These are phyloP conservation scores for Cladorrhinum sp. DNA, from an alignment of 2,329 filamentous ascomycete species.

Conservation along the genomic window DNA sequence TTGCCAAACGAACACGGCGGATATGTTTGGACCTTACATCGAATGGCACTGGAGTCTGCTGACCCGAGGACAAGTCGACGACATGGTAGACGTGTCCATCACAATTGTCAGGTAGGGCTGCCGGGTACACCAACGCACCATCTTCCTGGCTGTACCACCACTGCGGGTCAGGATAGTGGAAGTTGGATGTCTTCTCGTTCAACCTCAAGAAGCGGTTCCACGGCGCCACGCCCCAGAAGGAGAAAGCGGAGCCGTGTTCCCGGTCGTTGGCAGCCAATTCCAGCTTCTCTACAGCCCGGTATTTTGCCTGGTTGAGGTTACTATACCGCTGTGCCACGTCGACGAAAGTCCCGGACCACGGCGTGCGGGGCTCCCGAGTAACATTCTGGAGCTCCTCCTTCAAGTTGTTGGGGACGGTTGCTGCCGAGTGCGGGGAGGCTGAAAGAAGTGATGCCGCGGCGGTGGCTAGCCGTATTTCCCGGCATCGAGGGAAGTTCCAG, in stretches of 20 bases:
- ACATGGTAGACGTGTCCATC: slow-evolving; percentile 38
- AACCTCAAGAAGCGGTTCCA: slow-evolving; percentile 46
- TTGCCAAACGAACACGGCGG: slow-evolving; percentile 51
- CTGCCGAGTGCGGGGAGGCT: not conserved
- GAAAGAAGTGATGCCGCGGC: slow-evolving; percentile 18
- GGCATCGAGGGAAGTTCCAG: slow-evolving; percentile 49
- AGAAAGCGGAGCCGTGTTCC: slow-evolving; percentile 17
- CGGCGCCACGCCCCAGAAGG: slow-evolving; percentile 38
- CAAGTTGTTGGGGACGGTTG: slow-evolving; percentile 18
- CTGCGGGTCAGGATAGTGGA: slow-evolving; percentile 45
- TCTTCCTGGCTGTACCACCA: slow-evolving; percentile 56
- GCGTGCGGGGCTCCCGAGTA: slow-evolving; percentile 24
- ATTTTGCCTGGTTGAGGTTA: slow-evolving; percentile 47
- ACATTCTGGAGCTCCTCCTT: slow-evolving; percentile 17
- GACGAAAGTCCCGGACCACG: slow-evolving; percentile 46
- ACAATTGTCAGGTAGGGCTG: slow-evolving; percentile 15
- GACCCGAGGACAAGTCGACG: slow-evolving; percentile 48
- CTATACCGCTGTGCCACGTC: slow-evolving; percentile 53
- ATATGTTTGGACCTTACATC: slow-evolving; percentile 47
- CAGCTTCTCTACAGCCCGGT: slow-evolving; percentile 45
- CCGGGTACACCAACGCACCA: slow-evolving; percentile 54
- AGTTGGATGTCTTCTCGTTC: slow-evolving; percentile 38
- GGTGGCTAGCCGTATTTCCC: slow-evolving; percentile 46
- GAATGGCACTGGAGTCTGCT: slow-evolving; percentile 49
- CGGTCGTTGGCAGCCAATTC: slow-evolving; percentile 36